Evolutionary conservation across 1,284 basidiomycete species (phyloP).

Genomic region (Pseudozyma flocculosa): DNA sequence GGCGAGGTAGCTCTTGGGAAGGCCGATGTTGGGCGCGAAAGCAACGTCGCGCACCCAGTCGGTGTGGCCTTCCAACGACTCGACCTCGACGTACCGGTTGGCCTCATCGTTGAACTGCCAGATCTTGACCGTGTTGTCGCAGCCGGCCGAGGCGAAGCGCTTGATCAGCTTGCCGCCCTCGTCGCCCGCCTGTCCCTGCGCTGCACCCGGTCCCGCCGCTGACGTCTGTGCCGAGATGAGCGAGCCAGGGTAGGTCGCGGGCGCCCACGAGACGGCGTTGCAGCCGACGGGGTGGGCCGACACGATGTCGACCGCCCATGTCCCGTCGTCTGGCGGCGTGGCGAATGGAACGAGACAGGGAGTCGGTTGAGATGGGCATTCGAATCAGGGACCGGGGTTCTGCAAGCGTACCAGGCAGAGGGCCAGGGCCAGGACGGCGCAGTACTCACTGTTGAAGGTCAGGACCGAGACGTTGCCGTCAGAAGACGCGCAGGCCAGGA

Average conservation of each 20-base stretch:
- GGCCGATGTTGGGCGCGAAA: constrained; percentile 94
- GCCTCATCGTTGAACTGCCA: constrained; percentile 71
- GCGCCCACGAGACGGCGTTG: constrained; percentile 97
- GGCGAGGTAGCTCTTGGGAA: constrained; percentile 90
- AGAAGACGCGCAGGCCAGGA: constrained; percentile 94
- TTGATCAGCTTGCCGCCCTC: constrained; percentile 34
- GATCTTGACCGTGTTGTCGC: constrained; percentile 92
- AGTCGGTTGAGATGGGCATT: too few species aligned
- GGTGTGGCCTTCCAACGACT: constrained; percentile 64
- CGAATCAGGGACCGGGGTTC: too few species aligned
- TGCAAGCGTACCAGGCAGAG: too few species aligned
- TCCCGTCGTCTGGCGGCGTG: constrained; percentile 75
- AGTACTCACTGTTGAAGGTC: constrained; percentile 91
- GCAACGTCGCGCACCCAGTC: constrained; percentile 99
- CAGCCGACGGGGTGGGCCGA: constrained; percentile 93
- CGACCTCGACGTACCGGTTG: constrained; percentile 49
- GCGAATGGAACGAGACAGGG: background rate
- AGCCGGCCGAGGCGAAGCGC: constrained; percentile 85
- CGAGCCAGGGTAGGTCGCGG: constrained; percentile 81
- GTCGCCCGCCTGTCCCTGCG: constrained; percentile 2
- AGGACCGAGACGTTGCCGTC: constrained; percentile 96
- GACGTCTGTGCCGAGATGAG: constrained; percentile 54
- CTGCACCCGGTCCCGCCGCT: constrained; percentile 53
- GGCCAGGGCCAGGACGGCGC: too few species aligned
- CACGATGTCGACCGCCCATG: constrained; percentile 93